Evolutionary conservation across 2,329 filamentous ascomycete species (phyloP), one percentile per base, ranked within the genome.

Genomic region (Diaporthe helianthi): DNA sequence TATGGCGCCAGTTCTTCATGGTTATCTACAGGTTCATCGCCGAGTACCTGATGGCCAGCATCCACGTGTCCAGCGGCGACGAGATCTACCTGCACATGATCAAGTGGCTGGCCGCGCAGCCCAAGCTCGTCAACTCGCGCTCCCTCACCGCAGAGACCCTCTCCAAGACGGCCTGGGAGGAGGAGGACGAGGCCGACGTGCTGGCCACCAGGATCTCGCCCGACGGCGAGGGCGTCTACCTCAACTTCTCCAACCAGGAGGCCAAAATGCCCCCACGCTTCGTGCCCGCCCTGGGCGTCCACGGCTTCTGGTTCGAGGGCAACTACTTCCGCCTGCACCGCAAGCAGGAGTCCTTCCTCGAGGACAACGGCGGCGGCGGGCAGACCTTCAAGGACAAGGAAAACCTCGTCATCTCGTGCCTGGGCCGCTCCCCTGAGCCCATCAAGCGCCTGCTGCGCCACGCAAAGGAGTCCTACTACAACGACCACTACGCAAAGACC

Each of bases 171-270:
- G 85, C 85, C 0, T 89, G 87, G 87, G 87, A 87, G 51, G 85
- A 85, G 54, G 84, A 88, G 65, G 82, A 83, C 44, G 82, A 84
- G 69, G 76, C 80, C 2, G 80, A 83, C 54, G 76, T 80, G 2
- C 74, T 83, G 31, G 75, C 77, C 52, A 73, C 76, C 9, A 76
- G 77, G 15, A 80, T 77, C 22, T 77, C 78, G 12, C 74, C 80
- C 13, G 80, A 82, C 36, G 81, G 81, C 17, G 80, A 80, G 17
- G 80, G 78, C 3, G 79, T 78, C n/a, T 87, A 85, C 73, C 83
- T 88, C 61, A 89, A 89, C 75, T 89, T 89, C 76, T 86, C 86
- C 4, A 86, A 85, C 71, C 85, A 88, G 71, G 84, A 86, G 71
- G 84, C 85, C 13, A 83, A 83, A 76, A 80, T 82, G 78, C 81